Base-by-base conservation (phyloP, 108 stramenopile genomes). In the Discostella stelligeroides region DNA sequence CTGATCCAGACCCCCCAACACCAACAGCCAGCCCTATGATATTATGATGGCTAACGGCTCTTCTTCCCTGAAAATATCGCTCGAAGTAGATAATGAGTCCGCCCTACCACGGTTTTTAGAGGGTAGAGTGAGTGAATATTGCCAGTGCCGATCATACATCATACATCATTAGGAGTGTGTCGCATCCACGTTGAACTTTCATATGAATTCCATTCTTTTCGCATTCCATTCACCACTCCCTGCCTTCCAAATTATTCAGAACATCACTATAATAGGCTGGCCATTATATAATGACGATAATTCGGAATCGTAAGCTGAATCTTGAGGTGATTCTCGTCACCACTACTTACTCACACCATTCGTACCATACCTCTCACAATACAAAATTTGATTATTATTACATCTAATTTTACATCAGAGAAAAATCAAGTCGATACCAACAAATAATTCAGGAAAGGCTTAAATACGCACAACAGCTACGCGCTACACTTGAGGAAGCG, bases 401-500 rank as follows among this genome's bases (percentile, higher is more conserved):
- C n/a, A n/a, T n/a, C n/a, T n/a, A n/a, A n/a, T n/a, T n/a, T n/a
- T n/a, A n/a, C n/a, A n/a, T n/a, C 50, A 75, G 74, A 1, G 27
- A 41, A 23, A 62, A 71, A 46, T 48, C 46, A 17, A 41, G 7
- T 11, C 62, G 63, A 43, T 45, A 61, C 34, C 51, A 60, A 13
- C 53, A 67, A 29, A 3, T 5, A 34, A 40, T 72, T 14, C 70
- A 72, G 14, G 40, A 63, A 13, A 62, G 72, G 28, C 53, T 77
- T 20, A 7, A 48, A 10, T 56, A 55, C 7, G 70, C 76, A 40
- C 50, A 70, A 47, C 48, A 54, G 28, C 76, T 77, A 13, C 63
- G 76, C 0, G 47, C 64, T n/a, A 37, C 50, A 17, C 49, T 77
- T 39, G 76, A 77, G 28, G 48, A 72, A 40, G 70, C 76, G 7